phyloP scores from a whole-genome alignment of 2,329 filamentous ascomycete genomes.

The Apiospora kogelbergensis region DNA sequence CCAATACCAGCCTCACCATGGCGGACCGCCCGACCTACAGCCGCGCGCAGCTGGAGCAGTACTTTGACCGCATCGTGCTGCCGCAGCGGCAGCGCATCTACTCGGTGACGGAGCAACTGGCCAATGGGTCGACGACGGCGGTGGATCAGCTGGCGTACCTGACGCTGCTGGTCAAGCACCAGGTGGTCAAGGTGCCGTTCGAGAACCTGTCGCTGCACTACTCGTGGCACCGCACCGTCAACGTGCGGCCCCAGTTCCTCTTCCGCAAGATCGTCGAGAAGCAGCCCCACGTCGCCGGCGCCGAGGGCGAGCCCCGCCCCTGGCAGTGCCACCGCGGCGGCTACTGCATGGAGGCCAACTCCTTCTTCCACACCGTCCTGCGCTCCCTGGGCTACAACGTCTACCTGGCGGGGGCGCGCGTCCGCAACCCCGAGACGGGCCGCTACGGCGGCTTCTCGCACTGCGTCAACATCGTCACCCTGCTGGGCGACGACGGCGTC shows the following conservation, averaged over 20 bases:
- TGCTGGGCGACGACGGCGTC: constrained; percentile 9
- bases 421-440: constrained; percentile 17
- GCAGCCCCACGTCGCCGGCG: neutral
- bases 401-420: constrained; percentile 25
- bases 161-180: constrained; percentile 26
- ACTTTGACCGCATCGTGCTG: constrained; percentile 22
- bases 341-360: constrained; percentile 46
- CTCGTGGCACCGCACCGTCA: constrained; percentile 30
- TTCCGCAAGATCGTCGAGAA: constrained; percentile 38
- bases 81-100: constrained; percentile 15
- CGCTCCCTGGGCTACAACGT: constrained; percentile 37
- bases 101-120: constrained; percentile 12
- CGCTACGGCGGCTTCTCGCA: constrained; percentile 27
- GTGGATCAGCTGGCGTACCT: constrained; percentile 16
- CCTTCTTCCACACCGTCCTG: constrained; percentile 44
- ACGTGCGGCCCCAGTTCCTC: constrained; percentile 35
- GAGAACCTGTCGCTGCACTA: constrained; percentile 48
- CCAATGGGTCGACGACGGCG: neutral
- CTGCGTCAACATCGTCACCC: constrained; percentile 26
- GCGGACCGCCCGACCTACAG: constrained; percentile 21
- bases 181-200: constrained; percentile 44
- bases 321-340: constrained; percentile 36
- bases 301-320: neutral
- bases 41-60: constrained; percentile 18
- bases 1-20: constrained; percentile 15